Evolutionary conservation across 768 basidiomycete genomes (phyloP), one percentile per base, ranked within the genome.

Genomic region (Mycena leptocephala): DNA sequence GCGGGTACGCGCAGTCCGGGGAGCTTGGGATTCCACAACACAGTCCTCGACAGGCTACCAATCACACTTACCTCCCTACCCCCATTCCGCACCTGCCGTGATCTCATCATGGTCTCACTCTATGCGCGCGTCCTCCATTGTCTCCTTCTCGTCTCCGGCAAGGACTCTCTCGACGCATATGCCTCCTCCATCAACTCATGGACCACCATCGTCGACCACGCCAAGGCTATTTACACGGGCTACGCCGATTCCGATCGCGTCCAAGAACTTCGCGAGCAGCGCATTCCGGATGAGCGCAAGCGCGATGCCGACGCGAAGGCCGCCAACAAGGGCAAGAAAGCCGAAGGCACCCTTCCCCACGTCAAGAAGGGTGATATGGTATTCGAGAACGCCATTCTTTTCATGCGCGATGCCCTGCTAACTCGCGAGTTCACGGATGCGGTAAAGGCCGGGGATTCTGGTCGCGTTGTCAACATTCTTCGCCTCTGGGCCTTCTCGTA

Each of bases 401-500:
- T 81, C 66, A n/a, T 83, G 16, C 82, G 81, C 13, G 83, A 84
- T 56, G 79, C 80, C 0, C 58, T 85, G 3, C 14, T 82, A 0
- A 76, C 82, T 2, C 78, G 79, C 30, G 81, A 82, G 51, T 80
- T 85, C 33, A 67, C 79, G 1, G 81, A 84, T 58, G 80, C 84
- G 0, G 76, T 84, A 74, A 84, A 84, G 71, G 30, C 37, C 1
- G 84, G 84, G 0, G 82, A 82, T 53, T 83, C 84, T 7, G 85
- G 83, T 3, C 78, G 82, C 5, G 68, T 85, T 14, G 58, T 84
- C 4, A 43, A 74, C 8, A 58, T 81, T 4, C 76, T 85, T 0
- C 81, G 81, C 41, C 7, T 82, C 1, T 81, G 75, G 71, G 79
- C 78, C 0, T 62, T 81, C 2, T 72, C 70, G 3, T 84, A 76